Conservation (phyloP, 805 yeast genomes). For the Ogataea nitratoaversa region DNA sequence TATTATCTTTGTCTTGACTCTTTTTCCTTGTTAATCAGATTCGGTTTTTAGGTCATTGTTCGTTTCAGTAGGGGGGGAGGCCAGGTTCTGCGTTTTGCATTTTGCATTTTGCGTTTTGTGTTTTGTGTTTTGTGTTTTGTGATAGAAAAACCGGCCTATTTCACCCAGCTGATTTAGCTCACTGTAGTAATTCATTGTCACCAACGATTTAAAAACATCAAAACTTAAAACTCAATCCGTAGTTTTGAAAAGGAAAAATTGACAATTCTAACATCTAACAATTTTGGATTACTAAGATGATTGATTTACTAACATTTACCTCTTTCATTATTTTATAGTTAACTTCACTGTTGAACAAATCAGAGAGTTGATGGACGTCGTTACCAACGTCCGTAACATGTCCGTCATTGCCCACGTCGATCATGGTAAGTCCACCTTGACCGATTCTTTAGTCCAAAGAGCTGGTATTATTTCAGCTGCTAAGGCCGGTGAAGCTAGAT, state of each 20-base stretch:
- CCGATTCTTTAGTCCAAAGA: conserved; percentile 98
- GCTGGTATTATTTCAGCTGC: conserved; percentile 99
- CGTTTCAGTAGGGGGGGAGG: too few species aligned
- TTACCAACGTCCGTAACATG: conserved; percentile 99
- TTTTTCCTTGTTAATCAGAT: background rate
- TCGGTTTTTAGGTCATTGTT: too few species aligned
- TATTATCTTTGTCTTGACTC: background rate
- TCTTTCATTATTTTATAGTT: conserved; percentile 27
- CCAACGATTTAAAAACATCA: too few species aligned
- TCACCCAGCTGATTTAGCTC: too few species aligned
- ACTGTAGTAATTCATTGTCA: too few species aligned
- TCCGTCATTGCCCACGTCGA: conserved; percentile 99
- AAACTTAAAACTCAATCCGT: too few species aligned
- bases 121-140: too few species aligned
- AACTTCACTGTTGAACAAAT: conserved; percentile 80
- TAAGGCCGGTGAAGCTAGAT: conserved; percentile 99
- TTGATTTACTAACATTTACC: conserved; percentile 3
- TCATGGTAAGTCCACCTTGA: conserved; percentile 99
- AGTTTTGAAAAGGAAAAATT: too few species aligned
- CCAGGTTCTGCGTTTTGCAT: background rate
- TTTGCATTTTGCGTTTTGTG: background rate
- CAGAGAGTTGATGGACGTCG: conserved; percentile 99
- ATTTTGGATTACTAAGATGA: too few species aligned
- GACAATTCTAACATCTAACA: too few species aligned
- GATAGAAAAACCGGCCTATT: too few species aligned